Conservation (phyloP, 495 filamentous ascomycete species). For the Hypoxylon fuscum region DNA sequence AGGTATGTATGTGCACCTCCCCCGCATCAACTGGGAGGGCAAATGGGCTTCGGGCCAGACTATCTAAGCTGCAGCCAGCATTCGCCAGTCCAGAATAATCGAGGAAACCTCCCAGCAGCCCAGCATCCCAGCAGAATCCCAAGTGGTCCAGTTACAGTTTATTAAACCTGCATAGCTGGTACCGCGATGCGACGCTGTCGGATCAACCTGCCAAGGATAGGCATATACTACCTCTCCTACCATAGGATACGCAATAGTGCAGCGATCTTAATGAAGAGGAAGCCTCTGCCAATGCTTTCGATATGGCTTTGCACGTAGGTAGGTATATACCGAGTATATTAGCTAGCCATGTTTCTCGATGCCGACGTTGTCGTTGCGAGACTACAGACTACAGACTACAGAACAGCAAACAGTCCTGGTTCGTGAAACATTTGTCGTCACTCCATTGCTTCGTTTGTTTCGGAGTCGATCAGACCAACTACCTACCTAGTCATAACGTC, state of each 20-base stretch:
- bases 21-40: slow-evolving; percentile 19
- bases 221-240: slow-evolving; percentile 27
- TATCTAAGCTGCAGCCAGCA: slow-evolving; percentile 3
- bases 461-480: neutral
- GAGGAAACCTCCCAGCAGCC: neutral
- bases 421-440: slow-evolving; percentile 1
- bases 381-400: neutral
- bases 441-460: neutral
- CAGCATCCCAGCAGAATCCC: slow-evolving; percentile 1
- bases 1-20: slow-evolving; percentile 7
- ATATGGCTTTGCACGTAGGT: slow-evolving; percentile 1
- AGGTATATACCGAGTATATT: neutral
- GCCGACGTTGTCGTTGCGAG: too few species aligned
- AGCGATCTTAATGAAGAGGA: slow-evolving; percentile 31
- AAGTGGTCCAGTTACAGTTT: slow-evolving; percentile 33
- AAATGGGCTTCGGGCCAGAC: neutral
- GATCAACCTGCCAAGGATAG: slow-evolving; percentile 45
- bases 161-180: slow-evolving; percentile 27
- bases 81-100: slow-evolving; percentile 20
- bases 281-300: slow-evolving; percentile 29
- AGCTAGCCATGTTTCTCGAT: neutral
- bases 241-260: slow-evolving; percentile 41
- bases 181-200: slow-evolving; percentile 42
- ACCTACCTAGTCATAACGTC: neutral
- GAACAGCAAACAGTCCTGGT: neutral